A percentile compares a stretch with the other conserved stretches of the same genome.
Conservation (phyloP, 345 rosid genomes). For the Arabis alpina region DNA sequence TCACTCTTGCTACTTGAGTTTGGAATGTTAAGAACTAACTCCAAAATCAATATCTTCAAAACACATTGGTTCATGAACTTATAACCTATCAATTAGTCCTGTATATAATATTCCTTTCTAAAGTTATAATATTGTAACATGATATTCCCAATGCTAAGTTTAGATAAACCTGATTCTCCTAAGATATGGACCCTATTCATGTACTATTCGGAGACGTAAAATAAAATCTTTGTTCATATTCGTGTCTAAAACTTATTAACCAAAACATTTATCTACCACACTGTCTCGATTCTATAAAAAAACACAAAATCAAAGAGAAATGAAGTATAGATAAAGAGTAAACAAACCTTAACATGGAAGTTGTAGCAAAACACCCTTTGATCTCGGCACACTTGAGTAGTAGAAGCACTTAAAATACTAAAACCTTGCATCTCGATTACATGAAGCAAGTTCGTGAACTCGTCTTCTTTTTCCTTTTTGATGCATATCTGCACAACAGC, state of each 20-base stretch:
- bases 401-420: constrained; percentile 37
- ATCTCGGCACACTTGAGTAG: constrained; percentile 29
- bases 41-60: constrained; percentile 4
- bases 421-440: constrained; percentile 40
- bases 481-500: constrained; percentile 40
- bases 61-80: not conserved
- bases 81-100: not conserved
- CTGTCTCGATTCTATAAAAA: not conserved
- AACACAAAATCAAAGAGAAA: constrained; percentile 9
- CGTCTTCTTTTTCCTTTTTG: constrained; percentile 27
- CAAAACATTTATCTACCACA: constrained; percentile 6
- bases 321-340: constrained; percentile 3
- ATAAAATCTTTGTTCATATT: not conserved
- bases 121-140: not conserved
- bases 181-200: constrained; percentile 9
- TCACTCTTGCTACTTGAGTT: no score
- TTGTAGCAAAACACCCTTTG: constrained; percentile 36
- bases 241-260: constrained; percentile 16
- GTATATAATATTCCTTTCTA: not conserved
- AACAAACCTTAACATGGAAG: constrained; percentile 41
- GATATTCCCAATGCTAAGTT: not conserved
- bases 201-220: not conserved
- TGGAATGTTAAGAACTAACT: no score
- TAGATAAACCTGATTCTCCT: not conserved
- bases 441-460: constrained; percentile 34